phyloP scores from a whole-genome alignment of 2,329 filamentous ascomycete genomes.

The Colletotrichum tropicale region DNA sequence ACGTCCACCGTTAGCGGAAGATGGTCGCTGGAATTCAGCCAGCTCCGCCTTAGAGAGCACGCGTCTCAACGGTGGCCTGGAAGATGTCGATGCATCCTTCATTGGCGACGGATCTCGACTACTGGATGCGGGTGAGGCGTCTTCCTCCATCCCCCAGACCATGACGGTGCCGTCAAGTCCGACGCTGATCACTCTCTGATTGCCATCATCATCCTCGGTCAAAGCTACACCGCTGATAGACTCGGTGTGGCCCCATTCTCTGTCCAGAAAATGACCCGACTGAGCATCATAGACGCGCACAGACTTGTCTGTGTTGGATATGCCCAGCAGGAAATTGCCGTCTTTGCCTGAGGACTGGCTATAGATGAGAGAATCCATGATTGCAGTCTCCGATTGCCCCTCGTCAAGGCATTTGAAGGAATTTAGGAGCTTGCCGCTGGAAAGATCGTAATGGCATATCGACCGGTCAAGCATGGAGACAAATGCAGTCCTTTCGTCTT shows the following conservation, averaged over 20 bases:
- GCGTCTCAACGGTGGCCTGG: slow-evolving; percentile 77
- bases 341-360: slow-evolving; percentile 59
- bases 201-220: slow-evolving; percentile 62
- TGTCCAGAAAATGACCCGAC: slow-evolving; percentile 77
- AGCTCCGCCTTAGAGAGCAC: slow-evolving; percentile 88
- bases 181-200: slow-evolving; percentile 71
- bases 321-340: slow-evolving; percentile 75
- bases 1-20: slow-evolving; percentile 49
- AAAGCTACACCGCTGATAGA: slow-evolving; percentile 86
- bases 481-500: slow-evolving; percentile 63
- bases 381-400: slow-evolving; percentile 79
- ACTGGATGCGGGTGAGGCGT: slow-evolving; percentile 41
- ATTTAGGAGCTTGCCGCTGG: slow-evolving; percentile 70
- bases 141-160: slow-evolving; percentile 70
- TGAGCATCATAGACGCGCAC: slow-evolving; percentile 86
- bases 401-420: slow-evolving; percentile 86
- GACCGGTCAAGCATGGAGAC: slow-evolving; percentile 67
- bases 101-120: slow-evolving; percentile 60
- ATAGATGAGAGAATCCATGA: slow-evolving; percentile 78
- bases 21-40: slow-evolving; percentile 73
- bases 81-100: slow-evolving; percentile 54
- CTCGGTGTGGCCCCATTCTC: slow-evolving; percentile 95
- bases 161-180: slow-evolving; percentile 84
- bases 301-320: slow-evolving; percentile 95
- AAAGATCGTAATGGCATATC: slow-evolving; percentile 65